These are phyloP conservation scores for Escovopsis sp. DNA, from an alignment of 2,329 filamentous ascomycete genomes.

Conservation along the genomic window DNA sequence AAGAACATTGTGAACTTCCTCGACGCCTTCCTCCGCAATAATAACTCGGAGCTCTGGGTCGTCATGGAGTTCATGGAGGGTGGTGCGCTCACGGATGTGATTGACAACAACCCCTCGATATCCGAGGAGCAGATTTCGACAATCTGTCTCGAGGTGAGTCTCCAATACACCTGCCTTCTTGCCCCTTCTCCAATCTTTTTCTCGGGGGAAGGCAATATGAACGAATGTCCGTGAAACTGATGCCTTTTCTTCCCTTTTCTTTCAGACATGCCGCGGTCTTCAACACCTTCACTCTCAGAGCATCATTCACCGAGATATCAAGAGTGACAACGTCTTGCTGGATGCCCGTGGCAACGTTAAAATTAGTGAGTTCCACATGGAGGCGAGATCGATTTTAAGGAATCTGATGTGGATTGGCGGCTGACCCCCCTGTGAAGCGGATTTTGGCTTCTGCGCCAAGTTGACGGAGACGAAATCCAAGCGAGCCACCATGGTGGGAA, in stretches of 20 bases:
- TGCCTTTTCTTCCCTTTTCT: too few relatives aligned
- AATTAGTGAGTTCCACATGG: slow-evolving; percentile 57
- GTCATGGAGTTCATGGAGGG: slow-evolving; percentile 99
- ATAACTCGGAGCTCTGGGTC: slow-evolving; percentile 93
- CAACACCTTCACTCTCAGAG: slow-evolving; percentile 90
- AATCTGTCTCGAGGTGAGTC: slow-evolving; percentile 80
- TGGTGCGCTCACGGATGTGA: slow-evolving; percentile 91
- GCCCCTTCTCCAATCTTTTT: too few relatives aligned
- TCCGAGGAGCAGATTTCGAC: slow-evolving; percentile 96
- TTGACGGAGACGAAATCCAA: slow-evolving; percentile 94
- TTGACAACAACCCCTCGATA: slow-evolving; percentile 91
- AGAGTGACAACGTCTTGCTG: slow-evolving; percentile 94
- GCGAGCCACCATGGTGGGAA: slow-evolving; percentile 97
- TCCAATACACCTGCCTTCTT: too few relatives aligned
- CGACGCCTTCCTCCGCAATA: slow-evolving; percentile 90
- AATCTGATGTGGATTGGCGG: neutral
- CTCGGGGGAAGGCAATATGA: too few relatives aligned
- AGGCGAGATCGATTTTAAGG: too few relatives aligned
- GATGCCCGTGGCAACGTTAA: slow-evolving; percentile 94
- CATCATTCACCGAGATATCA: slow-evolving; percentile 98
- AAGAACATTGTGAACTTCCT: slow-evolving; percentile 98
- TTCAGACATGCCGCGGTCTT: slow-evolving; percentile 82
- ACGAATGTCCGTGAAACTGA: too few relatives aligned
- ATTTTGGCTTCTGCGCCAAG: slow-evolving; percentile 98
- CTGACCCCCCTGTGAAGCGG: slow-evolving; percentile 43